Conservation (phyloP, 2,329 filamentous ascomycete species). For the Sporothrix mexicana region DNA sequence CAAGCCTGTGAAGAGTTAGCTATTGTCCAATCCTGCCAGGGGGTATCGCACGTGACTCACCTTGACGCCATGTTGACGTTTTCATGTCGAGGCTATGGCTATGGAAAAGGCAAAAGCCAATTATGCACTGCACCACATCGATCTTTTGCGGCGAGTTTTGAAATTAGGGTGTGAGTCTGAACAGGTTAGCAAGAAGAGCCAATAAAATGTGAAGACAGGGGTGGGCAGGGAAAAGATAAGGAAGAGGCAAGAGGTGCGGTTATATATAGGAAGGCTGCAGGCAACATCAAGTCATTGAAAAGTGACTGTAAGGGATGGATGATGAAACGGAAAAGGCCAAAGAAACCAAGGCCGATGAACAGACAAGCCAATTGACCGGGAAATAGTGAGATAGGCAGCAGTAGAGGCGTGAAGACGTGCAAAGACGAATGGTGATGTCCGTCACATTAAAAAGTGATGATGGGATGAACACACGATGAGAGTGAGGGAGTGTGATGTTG, state of each 20-base stretch:
- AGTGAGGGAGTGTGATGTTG: background rate
- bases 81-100: constrained; percentile 41
- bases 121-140: constrained; percentile 27
- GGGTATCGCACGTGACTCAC: constrained; percentile 45
- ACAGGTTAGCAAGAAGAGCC: background rate
- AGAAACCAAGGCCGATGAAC: background rate
- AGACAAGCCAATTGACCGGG: background rate
- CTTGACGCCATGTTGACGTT: constrained; percentile 62
- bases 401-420: too few relatives aligned
- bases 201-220: background rate
- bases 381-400: background rate
- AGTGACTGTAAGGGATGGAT: background rate
- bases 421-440: background rate
- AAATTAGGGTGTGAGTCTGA: background rate
- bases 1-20: constrained; percentile 64
- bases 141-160: background rate
- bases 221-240: background rate
- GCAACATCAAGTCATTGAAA: background rate
- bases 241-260: background rate
- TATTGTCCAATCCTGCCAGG: background rate
- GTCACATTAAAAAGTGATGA: background rate
- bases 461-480: background rate
- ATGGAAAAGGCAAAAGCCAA: constrained; percentile 34
- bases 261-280: background rate
- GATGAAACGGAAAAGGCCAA: background rate